Conservation (phyloP, 164 flowering plant genomes). For the Vitis rupestris region DNA sequence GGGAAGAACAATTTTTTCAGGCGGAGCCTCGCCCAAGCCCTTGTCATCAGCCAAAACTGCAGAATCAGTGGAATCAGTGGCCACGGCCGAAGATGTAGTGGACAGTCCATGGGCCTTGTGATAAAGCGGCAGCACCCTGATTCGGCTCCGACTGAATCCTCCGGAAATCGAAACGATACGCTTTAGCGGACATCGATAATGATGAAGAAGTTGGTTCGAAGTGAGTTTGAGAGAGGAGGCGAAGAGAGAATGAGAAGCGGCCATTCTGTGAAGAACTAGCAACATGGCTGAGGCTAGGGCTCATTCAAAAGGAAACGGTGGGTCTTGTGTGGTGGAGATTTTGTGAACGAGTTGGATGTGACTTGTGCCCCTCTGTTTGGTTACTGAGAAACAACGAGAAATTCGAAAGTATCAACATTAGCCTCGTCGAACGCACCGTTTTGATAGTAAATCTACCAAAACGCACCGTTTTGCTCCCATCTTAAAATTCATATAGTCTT, state of each 20-base stretch:
- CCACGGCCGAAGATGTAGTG: constrained; percentile 29
- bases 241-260: constrained; percentile 6
- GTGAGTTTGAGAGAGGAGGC: constrained; percentile 16
- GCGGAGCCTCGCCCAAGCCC: background rate
- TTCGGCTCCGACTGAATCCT: background rate
- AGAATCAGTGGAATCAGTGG: constrained; percentile 31
- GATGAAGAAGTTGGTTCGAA: background rate
- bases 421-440: too few species aligned
- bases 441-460: too few species aligned
- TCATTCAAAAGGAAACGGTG: background rate
- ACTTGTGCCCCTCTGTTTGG: background rate
- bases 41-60: background rate
- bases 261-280: constrained; percentile 17
- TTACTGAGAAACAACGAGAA: background rate
- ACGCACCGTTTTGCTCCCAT: too few species aligned
- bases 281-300: constrained; percentile 3
- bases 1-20: constrained; percentile 58
- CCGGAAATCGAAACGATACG: constrained; percentile 16
- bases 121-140: constrained; percentile 13
- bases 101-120: constrained; percentile 1
- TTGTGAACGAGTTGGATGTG: too few species aligned
- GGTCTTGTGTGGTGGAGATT: constrained; percentile 4
- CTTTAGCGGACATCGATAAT: constrained; percentile 2
- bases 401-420: too few species aligned
- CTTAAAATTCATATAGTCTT: too few species aligned